Percentiles rank a stretch among this genome's conserved stretches.
These are phyloP conservation scores for Oldenlandia corymbosa DNA, from an alignment of 257 asterid species.

Conservation along the genomic window DNA sequence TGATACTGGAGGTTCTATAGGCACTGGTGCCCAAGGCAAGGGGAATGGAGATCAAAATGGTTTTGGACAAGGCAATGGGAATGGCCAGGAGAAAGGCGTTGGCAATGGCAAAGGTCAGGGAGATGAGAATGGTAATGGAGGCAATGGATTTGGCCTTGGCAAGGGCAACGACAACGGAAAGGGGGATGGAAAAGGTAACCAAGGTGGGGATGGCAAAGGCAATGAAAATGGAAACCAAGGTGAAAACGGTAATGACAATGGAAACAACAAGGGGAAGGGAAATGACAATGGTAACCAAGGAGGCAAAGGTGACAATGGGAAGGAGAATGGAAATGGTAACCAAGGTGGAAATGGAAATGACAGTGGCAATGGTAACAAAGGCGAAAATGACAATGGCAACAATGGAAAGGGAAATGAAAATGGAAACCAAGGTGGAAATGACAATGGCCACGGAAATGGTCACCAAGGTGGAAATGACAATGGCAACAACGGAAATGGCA, in stretches of 20 bases:
- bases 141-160: background rate
- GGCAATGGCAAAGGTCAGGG: background rate
- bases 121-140: background rate
- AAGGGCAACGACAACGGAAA: background rate
- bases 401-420: background rate
- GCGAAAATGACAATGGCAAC: too few species aligned
- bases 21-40: conserved; percentile 4
- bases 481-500: background rate
- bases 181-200: background rate
- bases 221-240: background rate
- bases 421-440: background rate
- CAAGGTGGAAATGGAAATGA: too few species aligned
- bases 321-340: background rate
- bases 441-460: background rate
- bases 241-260: background rate
- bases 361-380: background rate
- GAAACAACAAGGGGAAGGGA: background rate
- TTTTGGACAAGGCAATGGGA: conserved; percentile 4
- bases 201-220: background rate
- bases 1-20: conserved; percentile 3
- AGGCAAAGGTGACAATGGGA: background rate
- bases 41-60: conserved; percentile 13
- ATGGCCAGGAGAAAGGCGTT: background rate
- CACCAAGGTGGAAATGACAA: background rate
- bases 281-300: background rate